These are phyloP conservation scores for Cryphonectria nitschkei DNA, from an alignment of 2,329 filamentous ascomycete genomes.

Conservation along the genomic window DNA sequence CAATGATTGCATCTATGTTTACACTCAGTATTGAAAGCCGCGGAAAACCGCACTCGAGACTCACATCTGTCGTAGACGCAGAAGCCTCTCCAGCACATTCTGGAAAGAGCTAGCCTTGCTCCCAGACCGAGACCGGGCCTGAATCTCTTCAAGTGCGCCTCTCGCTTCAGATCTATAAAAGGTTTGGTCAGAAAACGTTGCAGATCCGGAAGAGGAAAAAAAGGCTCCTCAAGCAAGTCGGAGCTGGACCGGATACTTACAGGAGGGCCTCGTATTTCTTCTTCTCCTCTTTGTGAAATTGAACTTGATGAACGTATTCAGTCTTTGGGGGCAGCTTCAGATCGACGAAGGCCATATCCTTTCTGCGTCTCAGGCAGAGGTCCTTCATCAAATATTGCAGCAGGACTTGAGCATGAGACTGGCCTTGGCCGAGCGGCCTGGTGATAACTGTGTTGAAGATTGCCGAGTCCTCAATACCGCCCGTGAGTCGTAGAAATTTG, in stretches of 20 bases:
- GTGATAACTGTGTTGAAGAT: constrained; percentile 76
- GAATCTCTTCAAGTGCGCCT: constrained; percentile 67
- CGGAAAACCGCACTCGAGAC: constrained; percentile 37
- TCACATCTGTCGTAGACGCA: constrained; percentile 77
- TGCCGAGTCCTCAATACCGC: constrained; percentile 72
- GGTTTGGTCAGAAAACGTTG: not conserved
- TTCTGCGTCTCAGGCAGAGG: constrained; percentile 79
- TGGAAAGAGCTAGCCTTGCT: constrained; percentile 63
- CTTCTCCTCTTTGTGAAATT: constrained; percentile 73
- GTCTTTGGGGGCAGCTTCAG: constrained; percentile 76
- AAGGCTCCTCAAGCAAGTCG: constrained; percentile 32
- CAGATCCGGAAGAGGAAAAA: not conserved
- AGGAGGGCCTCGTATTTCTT: constrained; percentile 77
- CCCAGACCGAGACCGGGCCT: constrained; percentile 46
- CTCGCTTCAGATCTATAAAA: constrained; percentile 68
- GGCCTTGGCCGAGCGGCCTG: constrained; percentile 64
- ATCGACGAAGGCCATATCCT: constrained; percentile 88
- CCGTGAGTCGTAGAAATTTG: constrained; percentile 75
- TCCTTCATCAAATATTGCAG: constrained; percentile 80
- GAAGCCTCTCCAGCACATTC: constrained; percentile 76
- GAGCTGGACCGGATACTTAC: constrained; percentile 45
- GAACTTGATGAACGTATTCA: constrained; percentile 76
- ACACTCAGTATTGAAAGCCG: constrained; percentile 28
- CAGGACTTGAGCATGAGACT: constrained; percentile 62
- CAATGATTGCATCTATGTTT: constrained; percentile 75